Conservation (phyloP, 176 grass and related monocot genomes). For the Carex littledalei region DNA sequence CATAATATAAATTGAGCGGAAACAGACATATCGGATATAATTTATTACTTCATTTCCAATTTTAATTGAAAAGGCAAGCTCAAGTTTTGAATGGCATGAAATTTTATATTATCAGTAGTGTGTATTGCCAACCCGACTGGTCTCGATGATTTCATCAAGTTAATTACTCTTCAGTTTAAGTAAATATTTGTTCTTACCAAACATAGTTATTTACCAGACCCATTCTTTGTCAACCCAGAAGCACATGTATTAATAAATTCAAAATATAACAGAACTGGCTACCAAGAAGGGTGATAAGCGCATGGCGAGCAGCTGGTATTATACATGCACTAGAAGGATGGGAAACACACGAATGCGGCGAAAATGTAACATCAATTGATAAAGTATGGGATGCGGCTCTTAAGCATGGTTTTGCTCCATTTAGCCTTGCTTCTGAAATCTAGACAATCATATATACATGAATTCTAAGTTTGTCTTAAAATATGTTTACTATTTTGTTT, state of each 20-base stretch:
- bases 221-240: background rate
- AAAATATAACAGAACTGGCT: constrained; percentile 65
- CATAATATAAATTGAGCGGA: no score
- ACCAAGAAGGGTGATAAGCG: constrained; percentile 90
- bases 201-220: background rate
- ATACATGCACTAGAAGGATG: constrained; percentile 73
- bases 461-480: background rate
- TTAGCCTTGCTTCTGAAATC: constrained; percentile 4
- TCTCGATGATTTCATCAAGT: background rate
- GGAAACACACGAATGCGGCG: constrained; percentile 65
- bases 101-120: background rate
- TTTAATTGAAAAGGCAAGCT: background rate
- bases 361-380: constrained; percentile 28
- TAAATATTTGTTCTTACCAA: background rate
- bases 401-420: constrained; percentile 53
- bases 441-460: background rate
- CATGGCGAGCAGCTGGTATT: constrained; percentile 69
- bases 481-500: background rate
- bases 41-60: background rate
- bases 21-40: background rate
- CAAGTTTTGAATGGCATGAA: background rate
- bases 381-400: constrained; percentile 50
- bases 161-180: background rate
- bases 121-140: background rate
- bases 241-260: background rate